phyloP scores from a whole-genome alignment of 805 yeast species.

The Zygoascus flipseniorum region DNA sequence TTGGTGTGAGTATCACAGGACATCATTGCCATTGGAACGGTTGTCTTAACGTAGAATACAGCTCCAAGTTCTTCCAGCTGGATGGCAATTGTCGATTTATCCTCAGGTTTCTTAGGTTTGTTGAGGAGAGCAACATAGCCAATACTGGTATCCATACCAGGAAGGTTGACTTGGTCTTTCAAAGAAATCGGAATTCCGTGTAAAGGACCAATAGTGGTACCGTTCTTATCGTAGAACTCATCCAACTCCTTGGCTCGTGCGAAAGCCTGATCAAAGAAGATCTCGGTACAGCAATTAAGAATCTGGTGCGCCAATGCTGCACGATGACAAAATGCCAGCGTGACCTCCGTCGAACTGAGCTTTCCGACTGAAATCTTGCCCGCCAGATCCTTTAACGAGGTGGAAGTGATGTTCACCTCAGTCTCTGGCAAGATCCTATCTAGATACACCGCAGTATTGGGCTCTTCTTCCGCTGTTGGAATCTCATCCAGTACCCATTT shows the following conservation, averaged over 20 bases:
- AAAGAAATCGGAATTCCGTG: conserved; percentile 62
- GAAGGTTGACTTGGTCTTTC: conserved; percentile 46
- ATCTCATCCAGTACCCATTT: conserved; percentile 37
- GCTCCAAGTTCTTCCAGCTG: conserved; percentile 42
- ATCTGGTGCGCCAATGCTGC: conserved; percentile 41
- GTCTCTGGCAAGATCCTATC: conserved; percentile 3
- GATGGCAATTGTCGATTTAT: conserved; percentile 31
- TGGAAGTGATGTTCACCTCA: conserved; percentile 1
- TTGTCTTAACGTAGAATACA: conserved; percentile 46
- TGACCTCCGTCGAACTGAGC: background rate
- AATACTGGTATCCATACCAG: conserved; percentile 56
- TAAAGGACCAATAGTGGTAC: conserved; percentile 49
- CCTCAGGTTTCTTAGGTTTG: conserved; percentile 41
- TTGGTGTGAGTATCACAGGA: conserved; percentile 39
- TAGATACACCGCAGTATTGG: conserved; percentile 33
- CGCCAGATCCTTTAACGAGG: conserved; percentile 32
- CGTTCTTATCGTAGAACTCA: conserved; percentile 37
- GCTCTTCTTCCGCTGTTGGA: conserved; percentile 23
- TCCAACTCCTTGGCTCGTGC: conserved; percentile 48
- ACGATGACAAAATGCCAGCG: background rate
- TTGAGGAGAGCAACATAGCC: conserved; percentile 42
- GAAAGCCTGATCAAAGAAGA: conserved; percentile 51
- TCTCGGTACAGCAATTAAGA: conserved; percentile 29
- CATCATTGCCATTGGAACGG: conserved; percentile 44
- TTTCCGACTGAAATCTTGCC: background rate